Conservation (phyloP, 345 rosid genomes). For the Hibiscus tridactylites region DNA sequence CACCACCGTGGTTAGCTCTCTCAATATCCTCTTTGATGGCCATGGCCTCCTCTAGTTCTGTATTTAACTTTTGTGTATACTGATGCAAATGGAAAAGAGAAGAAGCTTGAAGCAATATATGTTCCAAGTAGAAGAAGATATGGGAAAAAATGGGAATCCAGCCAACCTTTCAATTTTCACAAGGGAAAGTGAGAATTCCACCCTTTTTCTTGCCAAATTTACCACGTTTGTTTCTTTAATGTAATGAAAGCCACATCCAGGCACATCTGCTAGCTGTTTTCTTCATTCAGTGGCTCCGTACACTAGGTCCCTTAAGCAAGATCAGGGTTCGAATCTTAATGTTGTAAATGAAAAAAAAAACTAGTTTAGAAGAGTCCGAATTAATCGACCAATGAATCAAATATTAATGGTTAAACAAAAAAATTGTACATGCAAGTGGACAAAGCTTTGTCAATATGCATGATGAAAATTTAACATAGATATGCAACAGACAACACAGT, state of each 20-base stretch:
- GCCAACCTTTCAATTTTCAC: not conserved
- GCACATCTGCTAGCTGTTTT: not conserved
- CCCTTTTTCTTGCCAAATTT: not conserved
- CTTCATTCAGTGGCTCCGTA: not conserved
- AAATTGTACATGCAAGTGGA: no score
- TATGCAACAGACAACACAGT: no score
- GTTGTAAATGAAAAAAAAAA: no score
- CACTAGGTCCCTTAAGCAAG: no score
- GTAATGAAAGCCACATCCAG: not conserved
- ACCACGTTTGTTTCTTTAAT: not conserved
- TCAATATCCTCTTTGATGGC: slow-evolving; percentile 27
- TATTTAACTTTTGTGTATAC: not conserved
- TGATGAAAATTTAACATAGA: not conserved
- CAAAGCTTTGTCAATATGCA: no score
- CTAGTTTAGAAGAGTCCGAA: no score
- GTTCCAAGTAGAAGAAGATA: not conserved
- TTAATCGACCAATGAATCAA: no score
- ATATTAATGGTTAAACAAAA: no score
- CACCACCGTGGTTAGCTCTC: not conserved
- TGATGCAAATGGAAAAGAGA: slow-evolving; percentile 8
- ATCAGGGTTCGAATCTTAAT: no score
- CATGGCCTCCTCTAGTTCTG: slow-evolving; percentile 16
- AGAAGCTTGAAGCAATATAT: not conserved
- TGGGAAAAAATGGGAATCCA: not conserved
- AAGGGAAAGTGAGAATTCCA: not conserved